Base-by-base conservation (phyloP, 208 protist genomes). In the Leishmania mexicana region DNA sequence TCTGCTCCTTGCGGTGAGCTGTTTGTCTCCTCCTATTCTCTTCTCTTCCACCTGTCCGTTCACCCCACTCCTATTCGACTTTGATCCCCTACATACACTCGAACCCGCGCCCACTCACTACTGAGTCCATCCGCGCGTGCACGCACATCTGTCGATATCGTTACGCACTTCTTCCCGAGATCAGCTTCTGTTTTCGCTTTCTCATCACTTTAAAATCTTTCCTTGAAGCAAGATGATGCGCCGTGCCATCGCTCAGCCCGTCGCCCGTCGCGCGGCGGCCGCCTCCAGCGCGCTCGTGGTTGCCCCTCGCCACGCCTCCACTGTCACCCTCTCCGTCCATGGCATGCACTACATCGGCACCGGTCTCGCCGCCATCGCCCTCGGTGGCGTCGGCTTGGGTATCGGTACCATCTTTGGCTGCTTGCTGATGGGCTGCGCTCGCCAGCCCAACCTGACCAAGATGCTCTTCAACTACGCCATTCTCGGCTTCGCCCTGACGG, bases 391-490 rank as follows among this genome's bases (percentile, higher is more conserved):
- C 35, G 95, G 95, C 75, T 90, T 98, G 86, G 95, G 95, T 89
- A 97, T 98, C 79, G 95, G 94, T 82, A 96, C 90, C 71, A 96
- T 97, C 86, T 98, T 98, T 81, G 93, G 94, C 79, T 89, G 85
- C 80, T 91, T 97, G 42, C 87, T 98, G 19, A 83, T 98, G 35
- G 93, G 91, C 81, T 96, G 93, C 87, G 93, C 95, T 49, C 95
- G 93, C 65, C 93, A 98, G 89, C 95, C 95, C 28, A 97, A 97
- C 86, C 81, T 98, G 75, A 94, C 93, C 78, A 95, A 95, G 88
- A 95, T 96, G 94, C 88, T 98, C 60, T 97, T 98, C 87, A 96
- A 96, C 92, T 98, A 98, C 87, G 93, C 93, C 81, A 96, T 98
- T 96, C 93, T 98, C 15, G 95, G 95, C 60, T 98, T 98, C 84